Percentiles rank a stretch among this genome's conserved stretches.
Conservation (phyloP, 495 filamentous ascomycete genomes). For the Margaritispora aquatica region DNA sequence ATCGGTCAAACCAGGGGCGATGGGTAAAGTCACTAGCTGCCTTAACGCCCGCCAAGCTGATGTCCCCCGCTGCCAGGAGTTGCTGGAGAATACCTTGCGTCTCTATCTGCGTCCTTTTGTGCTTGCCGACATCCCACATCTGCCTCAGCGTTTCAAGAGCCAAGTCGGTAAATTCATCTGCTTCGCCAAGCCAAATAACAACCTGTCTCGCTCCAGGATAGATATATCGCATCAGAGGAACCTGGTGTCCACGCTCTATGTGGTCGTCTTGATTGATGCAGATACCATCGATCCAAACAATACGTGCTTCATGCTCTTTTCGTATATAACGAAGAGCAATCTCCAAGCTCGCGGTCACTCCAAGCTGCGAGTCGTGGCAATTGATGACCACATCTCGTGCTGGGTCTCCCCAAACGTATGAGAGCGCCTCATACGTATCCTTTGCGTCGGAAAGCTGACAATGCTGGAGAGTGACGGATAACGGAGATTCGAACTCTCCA, state of each 20-base stretch:
- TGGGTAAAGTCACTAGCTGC: background rate
- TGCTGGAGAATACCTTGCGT: background rate
- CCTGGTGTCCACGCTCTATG: slow-evolving; percentile 21
- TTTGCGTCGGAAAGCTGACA: background rate
- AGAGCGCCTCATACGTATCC: background rate
- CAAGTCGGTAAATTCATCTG: slow-evolving; percentile 6
- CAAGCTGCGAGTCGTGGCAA: background rate
- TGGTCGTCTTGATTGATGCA: slow-evolving; percentile 24
- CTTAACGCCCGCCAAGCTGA: no score
- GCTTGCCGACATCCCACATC: background rate
- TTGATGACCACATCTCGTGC: background rate
- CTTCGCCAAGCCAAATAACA: slow-evolving; percentile 25
- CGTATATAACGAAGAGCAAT: background rate
- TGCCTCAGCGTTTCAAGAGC: background rate
- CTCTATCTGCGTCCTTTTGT: background rate
- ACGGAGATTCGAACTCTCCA: background rate
- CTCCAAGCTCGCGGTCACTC: background rate
- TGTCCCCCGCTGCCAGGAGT: background rate
- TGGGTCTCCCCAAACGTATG: background rate
- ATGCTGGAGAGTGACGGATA: background rate
- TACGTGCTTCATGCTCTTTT: background rate
- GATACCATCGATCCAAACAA: slow-evolving; percentile 26
- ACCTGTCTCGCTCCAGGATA: slow-evolving; percentile 20
- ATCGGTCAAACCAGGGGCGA: background rate
- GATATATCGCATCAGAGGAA: slow-evolving; percentile 23